Percentiles rank a stretch among this genome's conserved stretches.
Conservation (phyloP, 371 early-diverging fungal species). For the Conidiobolus coronatus region DNA sequence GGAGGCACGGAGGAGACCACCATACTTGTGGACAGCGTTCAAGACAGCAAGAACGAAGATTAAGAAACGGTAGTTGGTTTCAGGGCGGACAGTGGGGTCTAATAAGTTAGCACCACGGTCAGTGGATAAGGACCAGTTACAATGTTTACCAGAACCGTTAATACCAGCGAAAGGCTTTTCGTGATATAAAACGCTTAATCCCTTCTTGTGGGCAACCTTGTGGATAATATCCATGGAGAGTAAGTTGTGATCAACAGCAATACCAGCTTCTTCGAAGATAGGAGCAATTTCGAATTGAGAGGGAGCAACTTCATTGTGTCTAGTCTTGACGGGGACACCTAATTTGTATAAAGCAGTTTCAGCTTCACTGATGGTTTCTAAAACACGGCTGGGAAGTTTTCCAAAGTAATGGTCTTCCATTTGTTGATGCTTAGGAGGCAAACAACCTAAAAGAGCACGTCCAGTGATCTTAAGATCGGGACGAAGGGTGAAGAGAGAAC, state of each 20-base stretch:
- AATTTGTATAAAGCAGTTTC: constrained; percentile 81
- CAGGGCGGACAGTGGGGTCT: constrained; percentile 78
- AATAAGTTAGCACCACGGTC: constrained; percentile 87
- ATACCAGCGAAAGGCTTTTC: constrained; percentile 97
- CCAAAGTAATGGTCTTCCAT: constrained; percentile 98
- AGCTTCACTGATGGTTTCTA: constrained; percentile 74
- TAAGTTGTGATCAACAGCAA: constrained; percentile 97
- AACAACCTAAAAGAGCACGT: constrained; percentile 75
- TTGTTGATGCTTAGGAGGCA: constrained; percentile 95
- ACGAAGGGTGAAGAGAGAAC: constrained; percentile 67
- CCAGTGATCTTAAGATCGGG: constrained; percentile 92
- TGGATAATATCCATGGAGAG: constrained; percentile 91
- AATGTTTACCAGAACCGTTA: constrained; percentile 97
- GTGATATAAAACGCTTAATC: constrained; percentile 90
- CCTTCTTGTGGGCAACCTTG: constrained; percentile 90
- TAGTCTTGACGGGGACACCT: constrained; percentile 95
- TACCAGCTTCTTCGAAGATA: constrained; percentile 85
- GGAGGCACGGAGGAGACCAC: constrained; percentile 64
- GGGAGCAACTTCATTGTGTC: constrained; percentile 98
- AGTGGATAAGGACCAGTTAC: constrained; percentile 95
- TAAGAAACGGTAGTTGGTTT: constrained; percentile 90
- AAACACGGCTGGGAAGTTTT: constrained; percentile 77
- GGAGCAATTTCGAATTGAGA: constrained; percentile 95
- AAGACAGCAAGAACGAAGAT: constrained; percentile 74
- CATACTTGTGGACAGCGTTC: constrained; percentile 75